phyloP scores from a whole-genome alignment of 2,329 filamentous ascomycete genomes.

The Teratosphaeria gauchensis region DNA sequence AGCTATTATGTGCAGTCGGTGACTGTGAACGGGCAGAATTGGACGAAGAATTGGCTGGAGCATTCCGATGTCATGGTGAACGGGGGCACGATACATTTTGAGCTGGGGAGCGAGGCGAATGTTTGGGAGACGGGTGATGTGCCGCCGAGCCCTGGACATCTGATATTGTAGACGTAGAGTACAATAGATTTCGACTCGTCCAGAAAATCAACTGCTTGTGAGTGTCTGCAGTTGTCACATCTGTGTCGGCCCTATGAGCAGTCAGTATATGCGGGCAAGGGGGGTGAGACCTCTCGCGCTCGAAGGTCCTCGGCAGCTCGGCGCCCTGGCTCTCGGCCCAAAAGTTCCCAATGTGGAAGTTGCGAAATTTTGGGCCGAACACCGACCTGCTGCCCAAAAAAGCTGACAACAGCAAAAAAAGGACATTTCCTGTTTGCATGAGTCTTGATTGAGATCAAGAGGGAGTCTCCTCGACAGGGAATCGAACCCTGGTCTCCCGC shows the following conservation, averaged over 20 bases:
- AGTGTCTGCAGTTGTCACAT: too few species aligned
- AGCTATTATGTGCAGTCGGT: constrained; percentile 46
- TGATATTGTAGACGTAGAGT: neutral
- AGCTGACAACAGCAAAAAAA: neutral
- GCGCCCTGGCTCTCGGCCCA: neutral
- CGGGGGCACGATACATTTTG: constrained; percentile 42
- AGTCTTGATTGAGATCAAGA: neutral
- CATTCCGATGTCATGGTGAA: constrained; percentile 40
- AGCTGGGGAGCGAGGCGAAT: constrained; percentile 30
- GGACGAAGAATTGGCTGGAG: constrained; percentile 47
- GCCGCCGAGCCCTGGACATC: constrained; percentile 41
- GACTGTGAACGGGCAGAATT: constrained; percentile 42
- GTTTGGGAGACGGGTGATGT: constrained; percentile 42
- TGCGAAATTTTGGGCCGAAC: neutral
- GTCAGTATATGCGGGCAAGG: too few species aligned
- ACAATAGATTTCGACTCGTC: too few species aligned
- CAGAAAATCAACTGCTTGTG: too few species aligned
- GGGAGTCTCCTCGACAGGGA: neutral
- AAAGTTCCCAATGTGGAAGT: neutral
- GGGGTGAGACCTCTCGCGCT: too few species aligned
- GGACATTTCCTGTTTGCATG: neutral
- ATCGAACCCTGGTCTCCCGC: neutral
- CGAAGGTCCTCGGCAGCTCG: too few species aligned
- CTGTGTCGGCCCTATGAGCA: too few species aligned
- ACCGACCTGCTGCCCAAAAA: neutral